These are phyloP conservation scores for Lojkania enalia DNA, from an alignment of 2,329 filamentous ascomycete genomes.

Conservation along the genomic window DNA sequence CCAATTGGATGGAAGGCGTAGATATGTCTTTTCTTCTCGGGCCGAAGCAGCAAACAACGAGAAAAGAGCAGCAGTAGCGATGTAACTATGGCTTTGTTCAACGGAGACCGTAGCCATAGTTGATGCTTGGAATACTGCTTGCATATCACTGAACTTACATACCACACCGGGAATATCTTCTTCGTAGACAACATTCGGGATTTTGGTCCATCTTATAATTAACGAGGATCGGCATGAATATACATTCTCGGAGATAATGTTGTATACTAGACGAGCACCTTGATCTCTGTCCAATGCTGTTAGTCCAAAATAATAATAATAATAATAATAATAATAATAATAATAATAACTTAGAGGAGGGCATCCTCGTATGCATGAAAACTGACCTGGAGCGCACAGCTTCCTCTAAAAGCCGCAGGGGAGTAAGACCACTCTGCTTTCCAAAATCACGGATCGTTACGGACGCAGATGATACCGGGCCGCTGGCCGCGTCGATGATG, in stretches of 20 bases:
- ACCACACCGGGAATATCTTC: conserved; percentile 48
- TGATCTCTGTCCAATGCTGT: conserved; percentile 63
- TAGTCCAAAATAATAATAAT: conserved; percentile 3
- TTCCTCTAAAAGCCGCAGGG: conserved; percentile 78
- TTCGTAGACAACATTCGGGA: conserved; percentile 59
- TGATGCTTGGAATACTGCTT: conserved; percentile 71
- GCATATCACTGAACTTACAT: conserved; percentile 50
- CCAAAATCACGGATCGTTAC: conserved; percentile 80
- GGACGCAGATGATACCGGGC: conserved; percentile 49
- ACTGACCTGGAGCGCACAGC: conserved; percentile 76
- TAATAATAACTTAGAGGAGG: too few species aligned
- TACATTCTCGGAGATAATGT: conserved; percentile 69
- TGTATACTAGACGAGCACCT: conserved; percentile 67
- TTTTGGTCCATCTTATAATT: conserved; percentile 76
- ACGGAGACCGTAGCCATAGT: conserved; percentile 72
- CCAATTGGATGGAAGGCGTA: conserved; percentile 79
- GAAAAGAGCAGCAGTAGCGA: conserved; percentile 81
- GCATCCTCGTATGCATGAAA: background rate
- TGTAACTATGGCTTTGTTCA: conserved; percentile 83
- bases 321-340: too few species aligned
- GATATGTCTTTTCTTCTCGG: conserved; percentile 83
- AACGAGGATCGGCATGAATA: conserved; percentile 78
- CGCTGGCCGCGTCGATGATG: conserved; percentile 34
- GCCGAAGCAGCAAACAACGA: conserved; percentile 74
- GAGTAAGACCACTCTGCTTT: conserved; percentile 75